phyloP scores from a whole-genome alignment of 176 grass and related monocot species.

The Carex cristatella region DNA sequence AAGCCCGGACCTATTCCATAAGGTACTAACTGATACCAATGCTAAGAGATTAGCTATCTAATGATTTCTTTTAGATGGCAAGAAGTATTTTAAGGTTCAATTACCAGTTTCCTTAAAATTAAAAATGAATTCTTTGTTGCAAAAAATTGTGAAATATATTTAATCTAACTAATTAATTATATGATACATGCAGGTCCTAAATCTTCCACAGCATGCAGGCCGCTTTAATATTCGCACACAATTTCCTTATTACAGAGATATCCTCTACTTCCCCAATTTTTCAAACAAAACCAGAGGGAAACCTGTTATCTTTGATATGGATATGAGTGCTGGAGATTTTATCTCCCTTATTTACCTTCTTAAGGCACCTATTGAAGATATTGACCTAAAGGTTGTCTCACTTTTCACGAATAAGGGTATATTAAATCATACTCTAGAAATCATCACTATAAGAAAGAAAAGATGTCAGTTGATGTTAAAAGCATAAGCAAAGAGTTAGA shows the following conservation, averaged over 20 bases:
- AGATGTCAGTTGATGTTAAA: not conserved
- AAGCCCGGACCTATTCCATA: not conserved
- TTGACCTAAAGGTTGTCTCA: slow-evolving; percentile 66
- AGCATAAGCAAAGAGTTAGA: not conserved
- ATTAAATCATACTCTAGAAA: not conserved
- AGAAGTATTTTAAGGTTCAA: not conserved
- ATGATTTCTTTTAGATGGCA: not conserved
- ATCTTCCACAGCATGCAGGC: slow-evolving; percentile 34
- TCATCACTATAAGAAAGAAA: not conserved
- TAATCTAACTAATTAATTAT: not conserved
- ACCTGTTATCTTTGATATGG: slow-evolving; percentile 66
- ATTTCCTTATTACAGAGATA: slow-evolving; percentile 72
- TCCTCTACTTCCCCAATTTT: slow-evolving; percentile 37
- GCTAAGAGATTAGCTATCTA: not conserved
- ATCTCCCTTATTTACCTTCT: slow-evolving; percentile 81
- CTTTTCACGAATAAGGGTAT: not conserved
- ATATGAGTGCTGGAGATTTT: slow-evolving; percentile 92
- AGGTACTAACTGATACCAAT: not conserved
- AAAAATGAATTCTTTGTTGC: not conserved
- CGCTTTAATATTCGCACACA: slow-evolving; percentile 53
- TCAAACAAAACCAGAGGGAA: slow-evolving; percentile 30
- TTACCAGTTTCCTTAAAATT: not conserved
- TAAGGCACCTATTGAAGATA: slow-evolving; percentile 58
- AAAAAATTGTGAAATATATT: not conserved
- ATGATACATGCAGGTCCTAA: slow-evolving; percentile 49